Conservation (phyloP, 2,329 filamentous ascomycete species). For the Epichloe typhina region DNA sequence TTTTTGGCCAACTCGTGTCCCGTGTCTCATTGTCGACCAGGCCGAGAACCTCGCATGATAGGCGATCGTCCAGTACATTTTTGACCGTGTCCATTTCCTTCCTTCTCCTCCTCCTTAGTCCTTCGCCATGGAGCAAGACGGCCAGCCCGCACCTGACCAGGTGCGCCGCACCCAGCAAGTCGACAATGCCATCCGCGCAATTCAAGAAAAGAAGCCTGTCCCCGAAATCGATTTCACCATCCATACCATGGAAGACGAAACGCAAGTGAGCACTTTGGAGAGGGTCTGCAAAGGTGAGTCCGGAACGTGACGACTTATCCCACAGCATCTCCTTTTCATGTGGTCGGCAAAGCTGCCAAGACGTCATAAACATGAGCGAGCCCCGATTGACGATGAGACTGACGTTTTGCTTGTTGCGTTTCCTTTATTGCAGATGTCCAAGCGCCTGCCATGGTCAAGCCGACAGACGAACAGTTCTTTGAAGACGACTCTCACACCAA, state of each 20-base stretch:
- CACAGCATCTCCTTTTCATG: neutral
- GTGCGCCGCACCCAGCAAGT: conserved; percentile 48
- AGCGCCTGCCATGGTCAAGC: conserved; percentile 85
- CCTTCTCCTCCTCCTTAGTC: neutral
- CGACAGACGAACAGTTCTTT: conserved; percentile 89
- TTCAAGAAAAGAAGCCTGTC: conserved; percentile 86
- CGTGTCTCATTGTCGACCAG: neutral
- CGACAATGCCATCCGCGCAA: conserved; percentile 83
- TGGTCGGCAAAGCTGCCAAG: neutral
- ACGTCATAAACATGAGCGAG: neutral
- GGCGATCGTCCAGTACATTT: neutral
- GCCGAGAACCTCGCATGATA: neutral
- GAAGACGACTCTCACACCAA: conserved; percentile 74
- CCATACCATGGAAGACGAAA: conserved; percentile 96
- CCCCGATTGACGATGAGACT: conserved; percentile 1
- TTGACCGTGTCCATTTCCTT: neutral
- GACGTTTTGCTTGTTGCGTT: conserved; percentile 5
- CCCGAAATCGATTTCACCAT: conserved; percentile 98
- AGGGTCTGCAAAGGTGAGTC: conserved; percentile 91
- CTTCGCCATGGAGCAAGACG: conserved; percentile 35
- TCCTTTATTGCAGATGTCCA: conserved; percentile 64
- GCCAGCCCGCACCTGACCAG: conserved; percentile 22
- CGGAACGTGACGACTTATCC: neutral
- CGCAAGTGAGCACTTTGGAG: conserved; percentile 88
- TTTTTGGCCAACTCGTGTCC: conserved; percentile 5